Conservation (phyloP, 2,329 filamentous ascomycete genomes). For the Sporothrix brunneoviolacea region DNA sequence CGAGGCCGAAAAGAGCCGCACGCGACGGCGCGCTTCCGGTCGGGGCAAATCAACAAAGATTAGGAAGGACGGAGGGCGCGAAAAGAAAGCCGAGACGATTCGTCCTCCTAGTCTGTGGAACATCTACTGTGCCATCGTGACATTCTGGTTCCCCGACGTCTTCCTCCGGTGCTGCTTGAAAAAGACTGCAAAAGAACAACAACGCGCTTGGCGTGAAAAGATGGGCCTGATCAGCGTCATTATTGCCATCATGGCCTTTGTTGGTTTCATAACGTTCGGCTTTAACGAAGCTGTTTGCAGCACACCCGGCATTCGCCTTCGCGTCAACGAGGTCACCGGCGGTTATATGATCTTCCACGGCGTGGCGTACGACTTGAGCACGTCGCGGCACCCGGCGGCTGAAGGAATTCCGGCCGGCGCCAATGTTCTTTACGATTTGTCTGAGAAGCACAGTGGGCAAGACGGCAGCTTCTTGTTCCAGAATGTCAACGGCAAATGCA, state of each 20-base stretch:
- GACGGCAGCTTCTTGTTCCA: conserved; percentile 98
- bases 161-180: conserved; percentile 81
- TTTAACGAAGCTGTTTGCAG: conserved; percentile 88
- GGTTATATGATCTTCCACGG: conserved; percentile 98
- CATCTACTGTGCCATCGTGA: conserved; percentile 87
- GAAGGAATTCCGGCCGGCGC: conserved; percentile 64
- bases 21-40: conserved; percentile 31
- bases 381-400: conserved; percentile 72
- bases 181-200: conserved; percentile 76
- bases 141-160: conserved; percentile 89
- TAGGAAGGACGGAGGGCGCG: conserved; percentile 48
- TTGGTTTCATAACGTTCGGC: conserved; percentile 94
- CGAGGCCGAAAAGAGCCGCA: conserved; percentile 34
- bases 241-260: conserved; percentile 74
- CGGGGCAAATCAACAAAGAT: conserved; percentile 53
- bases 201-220: conserved; percentile 94
- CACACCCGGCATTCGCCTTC: conserved; percentile 62
- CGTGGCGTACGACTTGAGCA: conserved; percentile 73
- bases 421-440: conserved; percentile 84
- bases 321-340: conserved; percentile 69
- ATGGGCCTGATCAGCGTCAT: conserved; percentile 96
- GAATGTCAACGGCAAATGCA: conserved; percentile 96
- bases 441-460: conserved; percentile 72
- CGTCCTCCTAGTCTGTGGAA: conserved; percentile 87
- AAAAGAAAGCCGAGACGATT: conserved; percentile 55